Evolutionary conservation across 345 rosid genomes (phyloP).

Genomic region (Populus davidiana): DNA sequence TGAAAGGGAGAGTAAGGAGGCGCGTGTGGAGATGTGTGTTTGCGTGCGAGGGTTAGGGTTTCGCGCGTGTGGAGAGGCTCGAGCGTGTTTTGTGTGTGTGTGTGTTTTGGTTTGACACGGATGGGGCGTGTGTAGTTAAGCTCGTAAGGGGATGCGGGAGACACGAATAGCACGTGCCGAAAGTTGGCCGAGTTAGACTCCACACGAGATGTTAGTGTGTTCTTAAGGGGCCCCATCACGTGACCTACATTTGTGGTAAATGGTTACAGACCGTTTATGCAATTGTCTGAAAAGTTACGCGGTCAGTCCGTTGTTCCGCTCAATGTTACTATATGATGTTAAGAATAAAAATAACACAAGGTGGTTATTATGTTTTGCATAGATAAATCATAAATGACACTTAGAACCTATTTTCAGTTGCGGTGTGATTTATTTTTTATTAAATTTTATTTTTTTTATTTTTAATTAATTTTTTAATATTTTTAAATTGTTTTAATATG

Average conservation of each 20-base stretch:
- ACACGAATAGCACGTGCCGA: slow-evolving; percentile 45
- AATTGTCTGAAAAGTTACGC: not conserved
- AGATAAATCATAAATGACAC: too few relatives aligned
- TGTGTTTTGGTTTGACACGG: slow-evolving; percentile 61
- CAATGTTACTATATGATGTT: too few relatives aligned
- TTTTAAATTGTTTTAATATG: too few relatives aligned
- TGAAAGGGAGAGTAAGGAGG: slow-evolving; percentile 19
- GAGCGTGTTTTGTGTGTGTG: slow-evolving; percentile 61
- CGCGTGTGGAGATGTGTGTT: slow-evolving; percentile 52
- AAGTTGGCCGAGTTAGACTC: slow-evolving; percentile 7
- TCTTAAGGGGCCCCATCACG: slow-evolving; percentile 18
- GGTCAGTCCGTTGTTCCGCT: too few relatives aligned
- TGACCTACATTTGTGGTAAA: slow-evolving; percentile 14
- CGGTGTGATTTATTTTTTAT: too few relatives aligned
- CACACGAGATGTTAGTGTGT: slow-evolving; percentile 24
- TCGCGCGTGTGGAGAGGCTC: slow-evolving; percentile 64
- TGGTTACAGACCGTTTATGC: not conserved
- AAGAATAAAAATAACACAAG: too few relatives aligned
- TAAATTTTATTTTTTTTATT: too few relatives aligned
- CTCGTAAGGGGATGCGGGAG: slow-evolving; percentile 25
- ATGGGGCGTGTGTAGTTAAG: slow-evolving; percentile 56
- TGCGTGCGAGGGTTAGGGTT: slow-evolving; percentile 40
- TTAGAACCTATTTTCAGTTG: too few relatives aligned
- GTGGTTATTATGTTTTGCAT: too few relatives aligned
- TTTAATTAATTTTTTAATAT: too few relatives aligned